phyloP scores from a whole-genome alignment of 495 filamentous ascomycete genomes.

The Aspergillus haitiensis region DNA sequence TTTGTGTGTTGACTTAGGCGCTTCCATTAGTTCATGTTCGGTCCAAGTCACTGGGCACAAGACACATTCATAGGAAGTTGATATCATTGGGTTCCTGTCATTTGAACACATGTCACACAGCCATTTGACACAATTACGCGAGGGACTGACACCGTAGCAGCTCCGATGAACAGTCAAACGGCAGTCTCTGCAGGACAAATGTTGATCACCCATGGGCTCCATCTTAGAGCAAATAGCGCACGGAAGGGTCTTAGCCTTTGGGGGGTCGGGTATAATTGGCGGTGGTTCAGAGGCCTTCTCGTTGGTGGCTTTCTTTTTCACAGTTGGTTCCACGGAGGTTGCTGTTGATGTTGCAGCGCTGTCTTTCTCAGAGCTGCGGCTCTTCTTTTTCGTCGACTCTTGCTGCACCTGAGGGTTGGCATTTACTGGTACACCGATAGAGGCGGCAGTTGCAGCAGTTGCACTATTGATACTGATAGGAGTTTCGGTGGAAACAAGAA shows the following conservation, averaged over 20 bases:
- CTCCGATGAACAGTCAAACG: conserved; percentile 88
- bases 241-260: conserved; percentile 72
- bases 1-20: conserved; percentile 78
- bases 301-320: conserved; percentile 58
- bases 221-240: conserved; percentile 81
- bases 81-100: conserved; percentile 81
- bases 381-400: conserved; percentile 62
- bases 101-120: conserved; percentile 94
- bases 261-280: conserved; percentile 66
- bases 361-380: conserved; percentile 53
- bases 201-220: conserved; percentile 69
- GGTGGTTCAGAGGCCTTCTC: conserved; percentile 59
- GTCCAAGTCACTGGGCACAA: conserved; percentile 76
- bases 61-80: conserved; percentile 88
- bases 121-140: conserved; percentile 77
- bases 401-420: conserved; percentile 44
- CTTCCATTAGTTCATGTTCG: conserved; percentile 79
- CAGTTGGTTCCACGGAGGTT: conserved; percentile 47
- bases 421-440: conserved; percentile 45
- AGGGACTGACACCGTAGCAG: conserved; percentile 82
- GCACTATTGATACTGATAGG: conserved; percentile 47
- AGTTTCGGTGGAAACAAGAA: conserved; percentile 57
- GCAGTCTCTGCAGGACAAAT: conserved; percentile 78
- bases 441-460: conserved; percentile 47
- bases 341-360: conserved; percentile 48